Evolutionary conservation across 2,329 filamentous ascomycete species (phyloP).

Genomic region (Botrytis fragariae): DNA sequence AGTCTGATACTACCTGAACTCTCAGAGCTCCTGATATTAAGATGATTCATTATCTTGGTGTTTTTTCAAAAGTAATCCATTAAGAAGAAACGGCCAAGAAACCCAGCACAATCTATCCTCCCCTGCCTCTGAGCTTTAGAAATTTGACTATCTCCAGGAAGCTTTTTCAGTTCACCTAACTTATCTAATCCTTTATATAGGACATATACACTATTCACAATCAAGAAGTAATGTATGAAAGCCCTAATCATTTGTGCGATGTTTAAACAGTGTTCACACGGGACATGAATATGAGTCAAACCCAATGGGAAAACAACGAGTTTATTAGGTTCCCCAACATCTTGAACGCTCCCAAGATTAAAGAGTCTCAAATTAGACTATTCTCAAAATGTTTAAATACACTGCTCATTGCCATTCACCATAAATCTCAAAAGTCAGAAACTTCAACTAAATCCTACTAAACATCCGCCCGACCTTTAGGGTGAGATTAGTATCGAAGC

Average conservation of each 20-base stretch:
- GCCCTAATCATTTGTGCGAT: not conserved
- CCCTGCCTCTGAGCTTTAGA: too few species aligned
- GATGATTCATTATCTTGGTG: too few species aligned
- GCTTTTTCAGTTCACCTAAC: too few species aligned
- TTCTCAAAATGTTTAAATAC: not conserved
- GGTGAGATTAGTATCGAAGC: not conserved
- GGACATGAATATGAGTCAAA: not conserved
- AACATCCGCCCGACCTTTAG: not conserved
- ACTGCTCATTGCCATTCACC: not conserved
- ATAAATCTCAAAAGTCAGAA: not conserved
- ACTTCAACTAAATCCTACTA: not conserved
- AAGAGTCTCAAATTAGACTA: accelerated
- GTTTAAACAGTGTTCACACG: not conserved
- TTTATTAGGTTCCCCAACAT: not conserved
- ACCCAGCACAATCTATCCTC: too few species aligned
- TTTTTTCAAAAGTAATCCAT: too few species aligned
- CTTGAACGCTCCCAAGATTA: not conserved
- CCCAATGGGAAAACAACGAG: not conserved
- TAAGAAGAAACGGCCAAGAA: too few species aligned
- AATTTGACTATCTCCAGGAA: too few species aligned
- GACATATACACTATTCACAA: too few species aligned
- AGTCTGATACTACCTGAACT: too few species aligned
- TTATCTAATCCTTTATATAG: too few species aligned
- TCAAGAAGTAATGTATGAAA: not conserved
- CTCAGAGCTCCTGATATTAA: too few species aligned